These are phyloP conservation scores for Hericium rajendrae DNA, from an alignment of 768 basidiomycete species.

Conservation along the genomic window DNA sequence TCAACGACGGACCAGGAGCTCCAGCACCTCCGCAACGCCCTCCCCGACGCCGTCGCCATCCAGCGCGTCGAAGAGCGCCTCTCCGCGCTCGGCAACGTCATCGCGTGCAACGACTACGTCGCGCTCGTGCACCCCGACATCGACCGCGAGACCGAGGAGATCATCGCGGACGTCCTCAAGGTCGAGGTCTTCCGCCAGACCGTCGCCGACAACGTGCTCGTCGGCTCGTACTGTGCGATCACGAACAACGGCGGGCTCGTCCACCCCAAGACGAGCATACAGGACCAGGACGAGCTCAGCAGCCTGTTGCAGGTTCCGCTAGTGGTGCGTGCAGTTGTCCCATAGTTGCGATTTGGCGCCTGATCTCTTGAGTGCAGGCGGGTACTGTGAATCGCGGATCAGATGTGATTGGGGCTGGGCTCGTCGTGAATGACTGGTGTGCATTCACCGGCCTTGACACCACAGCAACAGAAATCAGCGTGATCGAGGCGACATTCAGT, in stretches of 20 bases:
- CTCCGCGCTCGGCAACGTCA: slow-evolving; percentile 95
- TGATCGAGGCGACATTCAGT: slow-evolving; percentile 98
- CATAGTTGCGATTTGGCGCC: neutral
- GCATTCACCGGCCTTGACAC: slow-evolving; percentile 99
- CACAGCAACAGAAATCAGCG: slow-evolving; percentile 98
- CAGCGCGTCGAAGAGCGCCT: slow-evolving; percentile 96
- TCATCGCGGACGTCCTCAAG: slow-evolving; percentile 98
- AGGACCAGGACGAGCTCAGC: slow-evolving; percentile 96
- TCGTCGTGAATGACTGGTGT: slow-evolving; percentile 99
- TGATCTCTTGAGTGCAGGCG: slow-evolving; percentile 43
- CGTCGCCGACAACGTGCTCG: slow-evolving; percentile 91
- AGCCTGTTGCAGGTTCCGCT: slow-evolving; percentile 89
- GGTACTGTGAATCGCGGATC: slow-evolving; percentile 98
- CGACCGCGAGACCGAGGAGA: slow-evolving; percentile 98
- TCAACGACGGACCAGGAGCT: slow-evolving; percentile 97
- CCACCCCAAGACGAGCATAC: slow-evolving; percentile 93
- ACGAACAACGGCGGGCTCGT: slow-evolving; percentile 97
- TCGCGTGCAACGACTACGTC: slow-evolving; percentile 97
- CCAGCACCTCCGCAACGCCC: slow-evolving; percentile 91
- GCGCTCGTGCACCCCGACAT: slow-evolving; percentile 97
- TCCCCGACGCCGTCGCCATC: slow-evolving; percentile 88
- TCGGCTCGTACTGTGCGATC: slow-evolving; percentile 92
- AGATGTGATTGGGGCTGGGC: slow-evolving; percentile 93
- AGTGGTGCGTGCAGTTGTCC: slow-evolving; percentile 54
- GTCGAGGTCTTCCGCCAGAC: slow-evolving; percentile 99